Percentiles rank a stretch among this genome's conserved stretches.
Conservation (phyloP, 345 rosid species). For the Mallotus nudiflorus region DNA sequence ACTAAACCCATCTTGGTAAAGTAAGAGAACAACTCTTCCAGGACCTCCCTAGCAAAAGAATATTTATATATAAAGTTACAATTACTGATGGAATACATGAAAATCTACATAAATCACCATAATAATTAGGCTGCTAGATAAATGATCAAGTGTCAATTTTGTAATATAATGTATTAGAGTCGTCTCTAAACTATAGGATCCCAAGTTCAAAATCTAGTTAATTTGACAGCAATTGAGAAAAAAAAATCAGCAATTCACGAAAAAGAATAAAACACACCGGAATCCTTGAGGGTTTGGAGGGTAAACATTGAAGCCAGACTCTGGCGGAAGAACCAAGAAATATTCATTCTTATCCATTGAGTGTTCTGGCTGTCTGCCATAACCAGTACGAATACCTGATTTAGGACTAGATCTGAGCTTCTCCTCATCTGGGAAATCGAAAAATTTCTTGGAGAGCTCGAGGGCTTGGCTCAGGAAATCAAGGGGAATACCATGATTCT, state of each 20-base stretch:
- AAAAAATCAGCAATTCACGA: too few relatives aligned
- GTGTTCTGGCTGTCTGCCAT: constrained; percentile 35
- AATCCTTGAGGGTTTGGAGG: constrained; percentile 43
- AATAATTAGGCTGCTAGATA: too few relatives aligned
- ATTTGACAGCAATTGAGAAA: too few relatives aligned
- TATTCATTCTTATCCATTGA: constrained; percentile 50
- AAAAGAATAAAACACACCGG: too few relatives aligned
- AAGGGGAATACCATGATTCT: constrained; percentile 46
- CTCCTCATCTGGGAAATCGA: constrained; percentile 35
- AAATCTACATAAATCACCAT: too few relatives aligned
- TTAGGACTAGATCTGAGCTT: constrained; percentile 34
- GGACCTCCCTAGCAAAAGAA: constrained; percentile 31
- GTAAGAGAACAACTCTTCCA: constrained; percentile 36
- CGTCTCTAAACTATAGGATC: too few relatives aligned
- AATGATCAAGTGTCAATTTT: too few relatives aligned
- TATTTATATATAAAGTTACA: too few relatives aligned
- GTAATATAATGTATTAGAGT: too few relatives aligned
- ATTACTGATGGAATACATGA: too few relatives aligned
- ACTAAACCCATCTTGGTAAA: constrained; percentile 31
- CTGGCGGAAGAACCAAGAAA: constrained; percentile 40
- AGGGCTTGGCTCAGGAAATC: constrained; percentile 36
- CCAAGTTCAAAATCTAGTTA: too few relatives aligned
- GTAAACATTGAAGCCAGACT: constrained; percentile 44
- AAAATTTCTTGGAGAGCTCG: constrained; percentile 43
- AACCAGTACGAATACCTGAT: constrained; percentile 43